phyloP scores from a whole-genome alignment of 257 asterid species.

The Thymus mandschuricus region DNA sequence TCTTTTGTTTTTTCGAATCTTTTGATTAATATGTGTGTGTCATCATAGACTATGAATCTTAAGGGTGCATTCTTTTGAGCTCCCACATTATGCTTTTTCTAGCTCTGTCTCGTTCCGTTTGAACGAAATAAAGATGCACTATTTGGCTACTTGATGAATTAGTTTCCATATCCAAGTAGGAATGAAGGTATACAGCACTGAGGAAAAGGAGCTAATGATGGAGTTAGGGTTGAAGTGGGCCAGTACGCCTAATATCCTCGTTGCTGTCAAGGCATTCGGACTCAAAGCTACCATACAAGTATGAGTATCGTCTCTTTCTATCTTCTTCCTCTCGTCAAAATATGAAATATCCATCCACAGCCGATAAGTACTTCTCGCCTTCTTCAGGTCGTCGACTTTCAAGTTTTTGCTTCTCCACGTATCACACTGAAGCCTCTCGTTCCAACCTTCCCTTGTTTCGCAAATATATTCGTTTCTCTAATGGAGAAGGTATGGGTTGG shows the following conservation, averaged over 20 bases:
- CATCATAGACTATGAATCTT: too few species aligned
- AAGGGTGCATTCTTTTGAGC: too few species aligned
- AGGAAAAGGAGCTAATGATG: slow-evolving; percentile 88
- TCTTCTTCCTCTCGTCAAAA: not conserved
- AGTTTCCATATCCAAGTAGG: slow-evolving; percentile 41
- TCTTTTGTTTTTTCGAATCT: too few species aligned
- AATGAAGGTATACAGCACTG: slow-evolving; percentile 82
- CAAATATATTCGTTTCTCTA: slow-evolving; percentile 73
- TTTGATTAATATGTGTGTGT: too few species aligned
- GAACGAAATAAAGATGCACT: not conserved
- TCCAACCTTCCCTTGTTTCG: slow-evolving; percentile 84
- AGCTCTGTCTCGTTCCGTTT: too few species aligned
- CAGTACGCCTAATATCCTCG: slow-evolving; percentile 67
- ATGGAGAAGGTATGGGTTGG: slow-evolving; percentile 71
- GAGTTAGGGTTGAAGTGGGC: slow-evolving; percentile 87
- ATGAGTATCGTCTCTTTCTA: not conserved
- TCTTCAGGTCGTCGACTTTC: slow-evolving; percentile 79
- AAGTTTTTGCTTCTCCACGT: slow-evolving; percentile 88
- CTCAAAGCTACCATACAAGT: slow-evolving; percentile 84
- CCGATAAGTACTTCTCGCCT: not conserved
- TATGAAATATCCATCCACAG: not conserved
- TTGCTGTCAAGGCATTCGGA: slow-evolving; percentile 81
- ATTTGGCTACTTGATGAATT: not conserved
- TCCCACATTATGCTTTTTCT: too few species aligned
- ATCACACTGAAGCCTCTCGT: slow-evolving; percentile 91